Percentiles rank a stretch among this genome's conserved stretches.
phyloP scores from a whole-genome alignment of 306 rosid species.

The Trifolium dubium region DNA sequence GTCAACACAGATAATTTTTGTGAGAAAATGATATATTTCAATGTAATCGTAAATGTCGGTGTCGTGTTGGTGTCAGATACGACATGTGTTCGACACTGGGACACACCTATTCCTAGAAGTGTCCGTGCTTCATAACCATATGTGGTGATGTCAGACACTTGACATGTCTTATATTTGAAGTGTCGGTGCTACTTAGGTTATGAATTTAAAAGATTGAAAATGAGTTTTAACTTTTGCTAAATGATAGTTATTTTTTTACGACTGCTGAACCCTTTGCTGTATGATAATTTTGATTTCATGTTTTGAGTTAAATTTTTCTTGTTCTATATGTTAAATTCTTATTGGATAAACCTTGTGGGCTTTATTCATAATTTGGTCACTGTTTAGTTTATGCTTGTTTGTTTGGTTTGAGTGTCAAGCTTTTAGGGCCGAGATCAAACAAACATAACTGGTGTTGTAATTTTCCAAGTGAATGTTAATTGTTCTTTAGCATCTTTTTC shows the following conservation, averaged over 20 bases:
- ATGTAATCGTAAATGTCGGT: no score
- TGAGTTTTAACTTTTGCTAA: constrained; percentile 13
- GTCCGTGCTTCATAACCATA: no score
- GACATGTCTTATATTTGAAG: not conserved
- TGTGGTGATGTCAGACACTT: not conserved
- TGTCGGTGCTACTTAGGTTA: not conserved
- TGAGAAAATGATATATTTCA: no score
- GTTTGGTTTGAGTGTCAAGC: constrained; percentile 18
- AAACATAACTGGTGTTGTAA: constrained; percentile 1
- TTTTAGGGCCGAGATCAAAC: not conserved
- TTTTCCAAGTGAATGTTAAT: constrained; percentile 14
- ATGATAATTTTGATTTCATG: not conserved
- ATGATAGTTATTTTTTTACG: not conserved
- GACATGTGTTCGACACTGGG: no score
- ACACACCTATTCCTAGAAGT: no score
- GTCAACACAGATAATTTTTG: no score
- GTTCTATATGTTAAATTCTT: no score
- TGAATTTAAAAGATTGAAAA: not conserved
- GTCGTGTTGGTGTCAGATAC: no score
- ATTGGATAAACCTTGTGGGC: no score
- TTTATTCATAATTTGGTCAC: no score
- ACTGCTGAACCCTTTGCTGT: not conserved
- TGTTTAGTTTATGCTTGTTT: constrained; percentile 7
- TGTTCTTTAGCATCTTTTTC: constrained; percentile 17
- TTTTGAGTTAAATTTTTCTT: no score